Evolutionary conservation across 345 rosid genomes (phyloP), one percentile per base, ranked within the genome.

Genomic region (Rhizophora mangle): DNA sequence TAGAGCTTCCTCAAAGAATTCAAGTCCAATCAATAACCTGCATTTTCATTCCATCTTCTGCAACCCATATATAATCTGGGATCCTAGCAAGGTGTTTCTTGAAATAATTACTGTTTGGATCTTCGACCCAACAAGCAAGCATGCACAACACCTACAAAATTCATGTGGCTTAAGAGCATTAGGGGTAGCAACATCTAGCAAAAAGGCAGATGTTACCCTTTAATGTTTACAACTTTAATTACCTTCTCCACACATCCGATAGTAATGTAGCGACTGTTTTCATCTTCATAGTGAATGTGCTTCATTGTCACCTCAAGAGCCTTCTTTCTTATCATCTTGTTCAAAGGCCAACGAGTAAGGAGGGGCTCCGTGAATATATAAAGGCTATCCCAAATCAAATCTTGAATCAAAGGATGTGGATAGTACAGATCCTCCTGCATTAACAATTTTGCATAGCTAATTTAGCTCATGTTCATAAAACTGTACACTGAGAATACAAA

Each of bases 71-170:
- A 70, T 76, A 89, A 69, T 89, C 92, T 1, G 82, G 59, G 31
- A 84, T 31, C 58, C 88, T 77, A 0, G 87, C 83, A 8, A 89
- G 84, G 68, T 87, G 90, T 72, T 83, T 85, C 72, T 87, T 85
- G 64, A 81, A 85, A 61, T 60, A 51, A 73, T 61, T 77, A 9
- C 92, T 84, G 3, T 89, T 49, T 1, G 90, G 86, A 77, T 89
- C 85, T 79, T 89, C 92, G 36, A 76, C 85, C 93, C 91, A 87
- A 34, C 91, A 89, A 72, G 91, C 83, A 43, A 89, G 82, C 88
- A 81, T 86, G 62, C 87, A 79, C 3, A 87, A 56, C 1, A 75
- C 82, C 89, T 85, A 52, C 21, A 26, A 37, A 65, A 56, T 15
- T 20, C 6, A 67, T 0, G 57, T 6, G 57, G 24, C 57, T 53